Percentiles rank a stretch among this genome's conserved stretches.
phyloP scores from a whole-genome alignment of 345 rosid species.

The Brassica incana region DNA sequence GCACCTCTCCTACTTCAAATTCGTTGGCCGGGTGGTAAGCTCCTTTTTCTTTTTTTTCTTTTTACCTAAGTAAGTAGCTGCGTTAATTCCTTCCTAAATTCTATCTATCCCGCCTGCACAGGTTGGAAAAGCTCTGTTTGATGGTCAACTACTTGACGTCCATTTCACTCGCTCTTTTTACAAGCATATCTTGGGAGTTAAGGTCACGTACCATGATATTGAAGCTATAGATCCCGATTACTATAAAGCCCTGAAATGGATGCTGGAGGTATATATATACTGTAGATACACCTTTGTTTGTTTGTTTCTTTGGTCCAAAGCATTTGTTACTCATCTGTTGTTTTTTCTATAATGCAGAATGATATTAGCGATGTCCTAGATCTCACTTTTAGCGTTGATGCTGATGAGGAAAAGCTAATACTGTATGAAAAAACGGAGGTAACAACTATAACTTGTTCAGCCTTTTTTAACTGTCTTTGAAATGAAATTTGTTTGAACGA shows the following conservation, averaged over 20 bases:
- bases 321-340: conserved; percentile 15
- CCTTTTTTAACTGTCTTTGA: neutral
- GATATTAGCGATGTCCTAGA: conserved; percentile 76
- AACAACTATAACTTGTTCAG: conserved; percentile 22
- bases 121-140: conserved; percentile 97
- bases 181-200: conserved; percentile 89
- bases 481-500: neutral
- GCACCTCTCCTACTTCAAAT: conserved; percentile 97
- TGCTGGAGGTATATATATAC: conserved; percentile 75
- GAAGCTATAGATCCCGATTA: conserved; percentile 98
- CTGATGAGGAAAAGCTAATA: conserved; percentile 94
- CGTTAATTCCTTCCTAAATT: conserved; percentile 22
- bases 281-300: neutral
- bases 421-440: conserved; percentile 82
- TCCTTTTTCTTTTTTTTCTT: neutral
- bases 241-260: conserved; percentile 88
- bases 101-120: conserved; percentile 32
- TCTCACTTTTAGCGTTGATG: conserved; percentile 95
- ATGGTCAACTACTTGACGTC: conserved; percentile 94
- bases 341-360: conserved; percentile 54
- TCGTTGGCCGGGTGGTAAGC: conserved; percentile 90
- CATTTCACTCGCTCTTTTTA: conserved; percentile 97
- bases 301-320: neutral
- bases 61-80: neutral
- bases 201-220: conserved; percentile 92